Conservation (phyloP, 768 basidiomycete species). For the Lactarius hatsudake region DNA sequence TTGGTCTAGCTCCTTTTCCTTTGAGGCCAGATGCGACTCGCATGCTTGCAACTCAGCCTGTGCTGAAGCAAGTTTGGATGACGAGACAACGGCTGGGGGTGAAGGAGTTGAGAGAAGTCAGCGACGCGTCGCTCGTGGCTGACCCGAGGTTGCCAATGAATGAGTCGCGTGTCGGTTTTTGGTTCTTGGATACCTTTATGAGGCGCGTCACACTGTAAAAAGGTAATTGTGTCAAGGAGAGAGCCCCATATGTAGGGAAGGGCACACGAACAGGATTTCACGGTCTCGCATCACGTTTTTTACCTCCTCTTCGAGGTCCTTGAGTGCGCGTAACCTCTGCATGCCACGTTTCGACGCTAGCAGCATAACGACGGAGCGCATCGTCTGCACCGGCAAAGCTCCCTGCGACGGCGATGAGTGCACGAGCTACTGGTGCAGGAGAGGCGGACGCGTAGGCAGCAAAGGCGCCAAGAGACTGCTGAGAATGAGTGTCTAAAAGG, state of each 20-base stretch:
- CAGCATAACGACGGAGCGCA: constrained; percentile 59
- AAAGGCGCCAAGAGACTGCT: constrained; percentile 60
- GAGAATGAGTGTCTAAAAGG: constrained; percentile 53
- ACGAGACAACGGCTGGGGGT: constrained; percentile 10
- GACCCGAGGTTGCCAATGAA: constrained; percentile 40
- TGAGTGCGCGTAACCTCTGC: constrained; percentile 56
- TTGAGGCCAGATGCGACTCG: constrained; percentile 66
- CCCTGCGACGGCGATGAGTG: constrained; percentile 52
- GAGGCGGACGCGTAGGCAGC: constrained; percentile 73
- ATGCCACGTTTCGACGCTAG: constrained; percentile 62
- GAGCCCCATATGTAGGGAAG: neutral
- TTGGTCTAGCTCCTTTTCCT: constrained; percentile 61
- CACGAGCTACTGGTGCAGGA: constrained; percentile 50
- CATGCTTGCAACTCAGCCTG: constrained; percentile 82
- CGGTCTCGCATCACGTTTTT: constrained; percentile 66
- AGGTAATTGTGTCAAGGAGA: neutral
- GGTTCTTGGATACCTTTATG: constrained; percentile 71
- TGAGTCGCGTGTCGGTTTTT: constrained; percentile 41
- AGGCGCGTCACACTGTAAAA: constrained; percentile 65
- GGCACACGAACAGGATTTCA: constrained; percentile 67
- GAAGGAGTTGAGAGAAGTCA: constrained; percentile 26
- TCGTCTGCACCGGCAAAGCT: constrained; percentile 64
- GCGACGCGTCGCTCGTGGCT: constrained; percentile 40
- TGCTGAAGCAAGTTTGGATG: constrained; percentile 56
- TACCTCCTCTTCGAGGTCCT: constrained; percentile 70